phyloP scores from a whole-genome alignment of 441 rosid genomes.

The Aquilaria agallochum region DNA sequence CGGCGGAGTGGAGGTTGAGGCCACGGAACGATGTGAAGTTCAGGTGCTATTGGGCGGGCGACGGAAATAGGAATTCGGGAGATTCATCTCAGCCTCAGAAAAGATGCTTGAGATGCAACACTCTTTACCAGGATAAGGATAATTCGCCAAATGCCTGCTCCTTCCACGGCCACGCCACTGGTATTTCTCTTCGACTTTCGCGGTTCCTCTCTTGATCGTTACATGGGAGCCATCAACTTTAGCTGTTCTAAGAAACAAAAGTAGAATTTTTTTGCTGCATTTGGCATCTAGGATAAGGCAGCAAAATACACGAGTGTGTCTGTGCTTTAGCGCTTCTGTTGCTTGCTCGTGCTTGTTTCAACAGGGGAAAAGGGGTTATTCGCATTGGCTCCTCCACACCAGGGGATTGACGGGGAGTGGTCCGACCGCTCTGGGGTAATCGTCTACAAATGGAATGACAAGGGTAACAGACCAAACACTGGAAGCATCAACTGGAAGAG shows the following conservation, averaged over 20 bases:
- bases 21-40: no score
- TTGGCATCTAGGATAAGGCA: no score
- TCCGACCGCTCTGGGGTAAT: constrained; percentile 45
- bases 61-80: no score
- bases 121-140: constrained; percentile 33
- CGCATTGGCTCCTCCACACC: constrained; percentile 56
- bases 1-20: no score
- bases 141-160: constrained; percentile 47
- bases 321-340: not conserved
- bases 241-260: no score
- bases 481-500: constrained; percentile 49
- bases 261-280: no score
- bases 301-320: not conserved
- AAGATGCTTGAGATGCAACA: constrained; percentile 44
- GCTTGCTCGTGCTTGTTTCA: not conserved
- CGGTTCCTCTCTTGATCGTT: no score
- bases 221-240: no score
- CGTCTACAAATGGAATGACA: constrained; percentile 53
- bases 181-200: constrained; percentile 11
- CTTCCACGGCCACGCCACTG: constrained; percentile 54
- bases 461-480: constrained; percentile 37
- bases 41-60: no score
- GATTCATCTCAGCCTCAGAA: constrained; percentile 19
- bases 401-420: constrained; percentile 62
- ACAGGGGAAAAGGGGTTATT: constrained; percentile 47